Conservation (phyloP, 352 stramenopile genomes). For the Paralagenidium karlingii region DNA sequence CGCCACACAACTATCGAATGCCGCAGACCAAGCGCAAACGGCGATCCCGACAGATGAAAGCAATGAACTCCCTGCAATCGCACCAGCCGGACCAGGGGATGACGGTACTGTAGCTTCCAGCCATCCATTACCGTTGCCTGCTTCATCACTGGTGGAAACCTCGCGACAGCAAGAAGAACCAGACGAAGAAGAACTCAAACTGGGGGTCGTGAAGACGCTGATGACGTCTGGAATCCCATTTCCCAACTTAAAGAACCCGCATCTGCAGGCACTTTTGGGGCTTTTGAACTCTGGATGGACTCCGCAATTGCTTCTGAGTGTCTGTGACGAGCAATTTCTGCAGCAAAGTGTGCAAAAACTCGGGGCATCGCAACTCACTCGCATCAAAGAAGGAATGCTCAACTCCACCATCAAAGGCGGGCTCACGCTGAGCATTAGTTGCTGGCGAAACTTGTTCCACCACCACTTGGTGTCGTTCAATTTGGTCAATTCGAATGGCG, state of each 20-base stretch:
- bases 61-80: no score
- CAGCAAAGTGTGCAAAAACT: constrained; percentile 20
- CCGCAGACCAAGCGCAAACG: no score
- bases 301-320: constrained; percentile 5
- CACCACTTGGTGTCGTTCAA: constrained; percentile 65
- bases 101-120: no score
- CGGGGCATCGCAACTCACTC: constrained; percentile 38
- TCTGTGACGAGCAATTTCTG: constrained; percentile 22
- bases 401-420: constrained; percentile 74
- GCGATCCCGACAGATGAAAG: no score
- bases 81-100: no score
- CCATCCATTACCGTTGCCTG: no score
- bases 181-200: no score
- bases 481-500: constrained; percentile 67
- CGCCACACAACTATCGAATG: no score
- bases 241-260: constrained; percentile 19
- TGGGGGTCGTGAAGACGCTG: no score
- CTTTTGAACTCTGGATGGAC: constrained; percentile 4
- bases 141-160: no score
- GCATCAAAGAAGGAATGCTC: constrained; percentile 69
- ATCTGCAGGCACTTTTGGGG: constrained; percentile 29
- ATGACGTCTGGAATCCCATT: constrained; percentile 21
- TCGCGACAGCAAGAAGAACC: no score
- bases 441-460: constrained; percentile 43
- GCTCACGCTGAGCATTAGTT: constrained; percentile 61